Base-by-base conservation (phyloP, 805 yeast genomes). In the Candida vaughaniae region DNA sequence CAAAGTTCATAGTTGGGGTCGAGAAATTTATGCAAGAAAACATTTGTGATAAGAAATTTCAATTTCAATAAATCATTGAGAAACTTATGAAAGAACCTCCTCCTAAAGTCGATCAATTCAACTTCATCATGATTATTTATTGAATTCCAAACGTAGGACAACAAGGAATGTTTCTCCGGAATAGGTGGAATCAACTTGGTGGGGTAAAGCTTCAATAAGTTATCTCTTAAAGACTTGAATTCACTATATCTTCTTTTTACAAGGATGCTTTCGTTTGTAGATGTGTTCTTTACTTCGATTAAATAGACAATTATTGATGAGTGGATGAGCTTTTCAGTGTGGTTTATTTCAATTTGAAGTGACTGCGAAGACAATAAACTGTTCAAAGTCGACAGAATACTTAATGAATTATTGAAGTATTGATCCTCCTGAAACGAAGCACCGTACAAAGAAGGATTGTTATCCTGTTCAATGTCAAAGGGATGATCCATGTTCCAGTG, bases 1-100 rank as follows among this genome's bases (percentile, higher is more conserved):
- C 71, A 62, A 39, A 62, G 58, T 43, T 73, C 78, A 34, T 64
- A 68, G 53, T 62, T 57, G 5, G 78, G 78, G 46, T 75, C 80
- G 22, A 77, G 51, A 42, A 77, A 77, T 45, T 73, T 73, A 38
- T 50, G 63, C 9, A 75, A 41, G 11, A 77, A 48, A 1, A 52
- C 54, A 25, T 77, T 69, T 9, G 55, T 44, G 17, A 56, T 49
- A 5, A 77, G 46, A 10, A 30, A 51, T 54, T 20, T 48, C 46
- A 42, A 51, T 38, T 6, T 61, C 51, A 40, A 7, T 23, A 77
- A 47, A 36, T 67, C 71, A 16, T 56, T 52, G 28, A 77, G 53
- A 38, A 77, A 77, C 38, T 58, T 58, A 35, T 61, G 61, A 39
- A 77, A 63, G 34, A 68, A 55, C 33, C 80, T 55, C 26, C 64